Conservation (phyloP, 2,329 filamentous ascomycete species). For the Pyrenochaeta sp. region DNA sequence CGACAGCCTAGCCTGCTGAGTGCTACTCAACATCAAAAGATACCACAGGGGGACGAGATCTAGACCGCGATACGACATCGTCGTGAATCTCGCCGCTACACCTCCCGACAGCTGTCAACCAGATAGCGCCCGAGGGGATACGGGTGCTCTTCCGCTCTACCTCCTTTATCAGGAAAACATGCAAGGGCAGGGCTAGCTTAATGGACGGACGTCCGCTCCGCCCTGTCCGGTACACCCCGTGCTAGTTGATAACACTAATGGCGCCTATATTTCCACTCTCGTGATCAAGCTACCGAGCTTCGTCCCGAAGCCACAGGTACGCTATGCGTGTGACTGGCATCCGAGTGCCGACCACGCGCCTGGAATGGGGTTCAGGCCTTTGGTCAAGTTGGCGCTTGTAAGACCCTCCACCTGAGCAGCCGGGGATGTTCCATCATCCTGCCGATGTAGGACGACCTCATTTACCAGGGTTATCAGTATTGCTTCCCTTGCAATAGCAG, state of each 20-base stretch:
- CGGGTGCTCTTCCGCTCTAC: background rate
- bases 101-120: background rate
- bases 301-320: background rate
- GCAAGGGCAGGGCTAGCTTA: background rate
- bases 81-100: background rate
- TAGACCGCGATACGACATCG: background rate
- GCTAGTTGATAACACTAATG: background rate
- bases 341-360: background rate
- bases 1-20: background rate
- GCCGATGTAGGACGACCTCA: background rate
- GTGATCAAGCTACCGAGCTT: background rate
- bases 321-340: background rate
- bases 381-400: background rate
- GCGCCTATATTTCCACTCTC: background rate
- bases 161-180: background rate
- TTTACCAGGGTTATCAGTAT: background rate
- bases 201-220: background rate
- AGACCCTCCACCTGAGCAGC: background rate
- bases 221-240: background rate
- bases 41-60: background rate
- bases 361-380: background rate
- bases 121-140: background rate
- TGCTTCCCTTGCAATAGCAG: background rate
- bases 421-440: background rate
- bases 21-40: background rate